Evolutionary conservation across 139 green algal genomes (phyloP), one percentile per base, ranked within the genome.

Genomic region (Chlorella sp.): DNA sequence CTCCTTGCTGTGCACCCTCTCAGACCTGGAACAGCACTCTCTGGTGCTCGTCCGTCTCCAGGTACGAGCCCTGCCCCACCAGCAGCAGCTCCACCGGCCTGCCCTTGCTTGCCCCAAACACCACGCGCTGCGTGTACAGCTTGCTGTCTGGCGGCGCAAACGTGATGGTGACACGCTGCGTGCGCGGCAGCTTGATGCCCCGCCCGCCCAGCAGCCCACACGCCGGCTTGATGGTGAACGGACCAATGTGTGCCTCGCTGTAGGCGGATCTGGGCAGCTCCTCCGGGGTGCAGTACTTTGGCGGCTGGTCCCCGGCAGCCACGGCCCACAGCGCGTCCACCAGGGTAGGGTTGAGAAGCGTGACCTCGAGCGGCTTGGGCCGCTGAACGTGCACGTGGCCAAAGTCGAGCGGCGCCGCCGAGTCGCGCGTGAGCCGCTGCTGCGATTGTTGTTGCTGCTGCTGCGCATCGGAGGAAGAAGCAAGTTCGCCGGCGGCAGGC

Each of bases 251-350:
- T 36, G 6, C 27, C 30, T 49, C 62, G 62, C 10, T 74, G 50
- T n/a, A 5, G 2, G 49, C 51, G 5, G 32, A 30, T 10, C 23
- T 59, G 50, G 27, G 42, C 14, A 22, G 5, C 14, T 30, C 67
- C 29, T 62, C 67, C 49, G 29, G n/a, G 17, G 31, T 69, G 35
- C 32, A 36, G 30, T 63, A 49, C 27, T 49, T 63, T 27, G 67
- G 42, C 42, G 31, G 14, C 17, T 55, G 64, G 30, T 64, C 24
- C 20, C 14, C 69, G 23, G 62, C 31, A 6, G 66, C 73, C 24
- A 76, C 76, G n/a, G 69, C 36, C 78, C 78, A 87, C 10, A 68
- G 62, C 0, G 82, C 78, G 66, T 84, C 82, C 31, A 87, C 81
- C 5, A 70, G 65, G 1, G 81, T 82, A 35, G 77, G 74, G 69